Evolutionary conservation across 108 stramenopile genomes (phyloP), one percentile per base, ranked within the genome.

Genomic region (Cyclotella baltica): DNA sequence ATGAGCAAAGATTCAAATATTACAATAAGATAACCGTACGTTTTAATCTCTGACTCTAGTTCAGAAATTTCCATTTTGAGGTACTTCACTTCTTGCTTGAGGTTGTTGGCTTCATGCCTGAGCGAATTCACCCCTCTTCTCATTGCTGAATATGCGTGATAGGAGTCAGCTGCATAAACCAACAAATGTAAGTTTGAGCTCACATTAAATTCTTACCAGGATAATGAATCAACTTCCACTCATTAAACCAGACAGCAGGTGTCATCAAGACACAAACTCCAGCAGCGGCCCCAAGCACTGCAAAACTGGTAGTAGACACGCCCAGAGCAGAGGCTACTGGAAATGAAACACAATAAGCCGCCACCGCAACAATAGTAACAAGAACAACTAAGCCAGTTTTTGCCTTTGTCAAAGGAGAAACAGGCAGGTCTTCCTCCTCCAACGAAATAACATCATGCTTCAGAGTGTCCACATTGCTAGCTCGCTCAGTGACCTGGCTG

Each of bases 161-260:
- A 30, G 53, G 23, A 53, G 23, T 1, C 2, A 43, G 6, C 0
- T 27, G 9, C 23, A 13, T 36, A 46, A 27, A 43, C 3, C 1
- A 27, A 2, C 16, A 9, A 27, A 15, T 9, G 27, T 6, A 66
- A 23, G 4, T 22, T 13, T 2, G 47, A 43, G 27, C 5, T 18
- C 35, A 4, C 62, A 35, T 52, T 19, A 51, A 10, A 55, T 27
- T 62, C 71, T 72, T 43, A 72, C 71, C 58, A 27, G 71, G 46
- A 11, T 52, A 47, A 8, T 40, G 64, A 36, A 46, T 58, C 55
- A 75, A 47, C 38, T 53, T 57, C 64, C 53, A 56, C n/a, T 75
- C 75, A 46, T 35, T 67, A 16, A 55, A 34, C 75, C 75, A 75
- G 33, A 75, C 65, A 4, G 67, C 11, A 23, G 75, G 64, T 37